Evolutionary conservation across 208 protist species (phyloP), one percentile per base, ranked within the genome.

Genomic region (Acanthamoeba polyphaga): DNA sequence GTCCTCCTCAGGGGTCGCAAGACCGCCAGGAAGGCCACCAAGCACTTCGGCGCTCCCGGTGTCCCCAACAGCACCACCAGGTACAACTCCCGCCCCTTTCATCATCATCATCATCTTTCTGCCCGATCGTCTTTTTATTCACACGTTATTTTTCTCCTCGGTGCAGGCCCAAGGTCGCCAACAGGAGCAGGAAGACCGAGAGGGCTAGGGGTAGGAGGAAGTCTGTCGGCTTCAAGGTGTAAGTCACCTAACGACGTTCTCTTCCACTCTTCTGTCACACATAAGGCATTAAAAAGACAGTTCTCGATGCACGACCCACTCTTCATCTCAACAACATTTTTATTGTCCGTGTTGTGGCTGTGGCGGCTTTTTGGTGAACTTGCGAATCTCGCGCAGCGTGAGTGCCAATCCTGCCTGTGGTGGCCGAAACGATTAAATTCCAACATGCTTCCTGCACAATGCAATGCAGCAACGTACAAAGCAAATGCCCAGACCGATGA

Each of bases 21-120:
- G 95, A 98, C 97, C 72, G 97, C 97, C 62, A 99, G 99, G 96
- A 98, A 99, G 97, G 99, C 98, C 51, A 96, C 98, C 97, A 99
- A 99, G 97, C 98, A 99, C 98, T 99, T 99, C 97, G 99, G 99
- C 95, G 98, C 99, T 88, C 98, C 99, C 46, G 99, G 99, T 97
- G 96, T 98, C 24, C 99, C 99, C 72, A 38, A 95, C 68, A 95
- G 58, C 34, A 51, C n/a, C 66, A 94, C 95, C 89, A 97, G 97
- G 95, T 96, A 34, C 49, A 60, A 32, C 17, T 58, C 34, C n/a
- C 24, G 7, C 8, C 78, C 49, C 9, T 5, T 32, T 94, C 38
- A 38, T 19, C 66, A 10, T 8, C 43, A 53, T n/a, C 29, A 88
- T 34, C 17, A n/a, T 34, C 98, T 98, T 27, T 38, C n/a, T 53